phyloP scores from a whole-genome alignment of 352 stramenopile genomes.

The Phytopythium cucurbitacearum region DNA sequence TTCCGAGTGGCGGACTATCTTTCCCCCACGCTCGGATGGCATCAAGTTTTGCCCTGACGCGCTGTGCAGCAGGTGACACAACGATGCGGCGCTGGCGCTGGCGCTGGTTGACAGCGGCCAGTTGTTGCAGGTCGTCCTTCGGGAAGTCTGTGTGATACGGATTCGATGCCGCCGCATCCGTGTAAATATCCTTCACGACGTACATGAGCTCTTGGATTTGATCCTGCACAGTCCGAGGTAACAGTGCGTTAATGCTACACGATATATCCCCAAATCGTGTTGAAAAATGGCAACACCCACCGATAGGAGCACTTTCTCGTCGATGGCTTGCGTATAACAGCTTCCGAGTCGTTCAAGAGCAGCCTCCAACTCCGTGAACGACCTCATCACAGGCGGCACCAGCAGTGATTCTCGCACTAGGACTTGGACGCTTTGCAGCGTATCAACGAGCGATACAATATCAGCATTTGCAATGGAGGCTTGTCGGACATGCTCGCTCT shows the following conservation, averaged over 20 bases:
- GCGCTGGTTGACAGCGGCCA: slow-evolving; percentile 22
- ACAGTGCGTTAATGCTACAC: background rate
- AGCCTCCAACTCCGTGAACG: slow-evolving; percentile 18
- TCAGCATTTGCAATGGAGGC: slow-evolving; percentile 13
- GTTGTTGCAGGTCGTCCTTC: slow-evolving; percentile 13
- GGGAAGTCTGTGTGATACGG: slow-evolving; percentile 20
- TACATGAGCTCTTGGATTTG: slow-evolving; percentile 34
- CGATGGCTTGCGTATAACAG: slow-evolving; percentile 21
- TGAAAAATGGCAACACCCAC: slow-evolving; percentile 2
- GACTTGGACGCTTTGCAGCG: slow-evolving; percentile 19
- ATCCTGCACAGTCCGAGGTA: slow-evolving; percentile 9
- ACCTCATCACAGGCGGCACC: slow-evolving; percentile 24
- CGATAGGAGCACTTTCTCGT: slow-evolving; percentile 18
- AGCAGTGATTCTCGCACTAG: slow-evolving; percentile 19
- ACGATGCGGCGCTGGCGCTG: slow-evolving; percentile 32
- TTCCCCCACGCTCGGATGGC: slow-evolving; percentile 3
- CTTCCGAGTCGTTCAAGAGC: slow-evolving; percentile 15
- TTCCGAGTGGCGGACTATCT: slow-evolving; percentile 9
- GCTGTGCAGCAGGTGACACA: slow-evolving; percentile 20
- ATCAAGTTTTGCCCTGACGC: slow-evolving; percentile 36
- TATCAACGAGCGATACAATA: slow-evolving; percentile 25
- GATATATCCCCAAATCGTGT: slow-evolving; percentile 3
- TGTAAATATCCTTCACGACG: slow-evolving; percentile 33
- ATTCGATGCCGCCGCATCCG: slow-evolving; percentile 41
- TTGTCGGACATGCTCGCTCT: background rate